A percentile compares a stretch with the other conserved stretches of the same genome.
phyloP scores from a whole-genome alignment of 257 asterid genomes.

The Anisodus acutangulus region DNA sequence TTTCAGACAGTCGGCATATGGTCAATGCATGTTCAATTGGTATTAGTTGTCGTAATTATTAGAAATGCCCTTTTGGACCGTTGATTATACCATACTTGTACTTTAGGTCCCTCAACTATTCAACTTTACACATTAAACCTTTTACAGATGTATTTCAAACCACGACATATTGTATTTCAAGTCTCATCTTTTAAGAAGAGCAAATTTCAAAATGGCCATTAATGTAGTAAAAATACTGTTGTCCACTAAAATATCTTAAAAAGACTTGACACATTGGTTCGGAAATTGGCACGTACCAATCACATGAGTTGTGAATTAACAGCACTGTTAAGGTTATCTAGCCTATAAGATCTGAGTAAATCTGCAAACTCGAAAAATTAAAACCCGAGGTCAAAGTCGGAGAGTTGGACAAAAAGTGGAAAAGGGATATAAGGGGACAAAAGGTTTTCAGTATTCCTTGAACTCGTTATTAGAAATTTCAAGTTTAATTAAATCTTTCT shows the following conservation, averaged over 20 bases:
- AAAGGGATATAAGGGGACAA: neutral
- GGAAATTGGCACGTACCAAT: neutral
- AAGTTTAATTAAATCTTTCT: neutral
- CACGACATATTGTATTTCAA: neutral
- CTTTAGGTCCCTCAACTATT: neutral
- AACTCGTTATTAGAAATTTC: neutral
- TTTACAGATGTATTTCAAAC: neutral
- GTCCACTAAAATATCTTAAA: neutral
- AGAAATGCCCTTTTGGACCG: neutral
- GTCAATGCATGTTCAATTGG: slow-evolving; percentile 13
- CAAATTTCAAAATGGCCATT: slow-evolving; percentile 7
- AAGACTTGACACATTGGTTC: neutral
- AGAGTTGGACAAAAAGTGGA: neutral
- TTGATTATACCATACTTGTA: neutral
- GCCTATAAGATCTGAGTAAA: slow-evolving; percentile 3
- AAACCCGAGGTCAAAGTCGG: neutral
- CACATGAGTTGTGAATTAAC: slow-evolving; percentile 5
- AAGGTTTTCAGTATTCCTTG: slow-evolving; percentile 19
- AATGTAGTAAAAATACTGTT: neutral
- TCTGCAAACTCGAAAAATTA: neutral
- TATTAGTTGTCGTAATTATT: neutral
- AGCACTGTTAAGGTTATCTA: neutral
- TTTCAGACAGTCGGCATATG: neutral
- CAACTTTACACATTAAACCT: slow-evolving; percentile 6
- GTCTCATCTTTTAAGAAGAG: neutral